These are phyloP conservation scores for Pharnaceum exiguum DNA, from an alignment of 148 eudicot species.

Conservation along the genomic window DNA sequence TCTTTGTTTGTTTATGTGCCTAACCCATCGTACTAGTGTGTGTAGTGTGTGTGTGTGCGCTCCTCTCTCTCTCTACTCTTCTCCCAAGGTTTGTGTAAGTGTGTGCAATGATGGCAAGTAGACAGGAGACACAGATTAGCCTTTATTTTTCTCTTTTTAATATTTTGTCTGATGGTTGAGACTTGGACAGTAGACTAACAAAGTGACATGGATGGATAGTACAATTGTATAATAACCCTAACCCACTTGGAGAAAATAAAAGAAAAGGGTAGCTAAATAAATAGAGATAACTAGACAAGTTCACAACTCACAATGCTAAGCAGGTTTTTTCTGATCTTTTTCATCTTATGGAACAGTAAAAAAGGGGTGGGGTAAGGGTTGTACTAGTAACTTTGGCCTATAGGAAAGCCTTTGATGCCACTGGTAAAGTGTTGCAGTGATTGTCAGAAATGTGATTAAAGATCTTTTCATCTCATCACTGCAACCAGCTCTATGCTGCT, in stretches of 20 bases:
- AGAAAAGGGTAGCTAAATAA: not conserved
- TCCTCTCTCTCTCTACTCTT: not conserved
- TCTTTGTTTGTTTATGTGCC: no score
- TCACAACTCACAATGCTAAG: not conserved
- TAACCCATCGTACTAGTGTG: no score
- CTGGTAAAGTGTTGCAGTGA: conserved; percentile 29
- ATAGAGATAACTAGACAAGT: not conserved
- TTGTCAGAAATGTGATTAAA: conserved; percentile 39
- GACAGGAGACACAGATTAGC: not conserved
- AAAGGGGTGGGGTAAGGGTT: not conserved
- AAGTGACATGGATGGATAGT: not conserved
- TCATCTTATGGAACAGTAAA: conserved; percentile 27
- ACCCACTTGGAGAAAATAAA: conserved; percentile 19
- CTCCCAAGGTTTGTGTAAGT: not conserved
- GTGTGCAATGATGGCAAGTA: conserved; percentile 3
- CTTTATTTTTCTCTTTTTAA: no score
- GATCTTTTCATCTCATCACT: conserved; percentile 28
- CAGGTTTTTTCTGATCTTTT: not conserved
- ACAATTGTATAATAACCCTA: conserved; percentile 27
- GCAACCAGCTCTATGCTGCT: no score
- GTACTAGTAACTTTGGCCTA: conserved; percentile 9
- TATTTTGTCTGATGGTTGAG: no score
- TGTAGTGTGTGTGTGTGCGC: no score
- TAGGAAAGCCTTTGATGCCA: conserved; percentile 17
- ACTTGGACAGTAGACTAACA: not conserved